phyloP scores from a whole-genome alignment of 169 alveolate species.

The Cryptosporidium baileyi region DNA sequence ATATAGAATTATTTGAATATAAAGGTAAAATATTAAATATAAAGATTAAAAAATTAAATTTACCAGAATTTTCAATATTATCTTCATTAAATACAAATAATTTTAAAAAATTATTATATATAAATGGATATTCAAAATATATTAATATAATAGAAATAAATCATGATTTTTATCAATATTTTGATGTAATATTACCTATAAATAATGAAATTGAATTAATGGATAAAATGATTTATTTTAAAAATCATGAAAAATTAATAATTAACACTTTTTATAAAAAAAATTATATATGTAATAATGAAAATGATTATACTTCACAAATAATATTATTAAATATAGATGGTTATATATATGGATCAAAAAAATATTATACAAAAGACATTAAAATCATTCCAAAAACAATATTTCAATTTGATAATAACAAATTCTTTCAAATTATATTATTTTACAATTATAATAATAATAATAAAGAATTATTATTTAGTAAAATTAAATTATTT shows the following conservation, averaged over 20 bases:
- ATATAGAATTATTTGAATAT: background rate
- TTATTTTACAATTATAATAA: too few species aligned
- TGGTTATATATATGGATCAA: background rate
- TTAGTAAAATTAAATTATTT: background rate
- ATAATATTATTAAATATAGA: background rate
- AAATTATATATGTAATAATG: background rate
- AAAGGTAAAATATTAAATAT: background rate
- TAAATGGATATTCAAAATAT: background rate
- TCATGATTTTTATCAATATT: background rate
- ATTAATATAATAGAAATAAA: background rate
- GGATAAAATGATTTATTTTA: conserved; percentile 17
- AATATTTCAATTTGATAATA: conserved; percentile 10
- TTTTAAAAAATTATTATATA: background rate
- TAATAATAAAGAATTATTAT: background rate
- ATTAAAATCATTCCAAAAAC: background rate
- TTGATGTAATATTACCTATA: background rate
- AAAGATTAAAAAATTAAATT: background rate
- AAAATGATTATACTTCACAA: background rate
- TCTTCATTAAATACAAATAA: background rate
- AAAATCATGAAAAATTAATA: background rate
- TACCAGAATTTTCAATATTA: conserved; percentile 17
- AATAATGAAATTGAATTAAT: background rate
- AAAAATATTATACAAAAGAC: background rate
- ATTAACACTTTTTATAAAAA: background rate
- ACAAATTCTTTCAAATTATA: conserved; percentile 1